These are phyloP conservation scores for Desmodesmus armatus DNA, from an alignment of 139 green algal genomes.

Conservation along the genomic window DNA sequence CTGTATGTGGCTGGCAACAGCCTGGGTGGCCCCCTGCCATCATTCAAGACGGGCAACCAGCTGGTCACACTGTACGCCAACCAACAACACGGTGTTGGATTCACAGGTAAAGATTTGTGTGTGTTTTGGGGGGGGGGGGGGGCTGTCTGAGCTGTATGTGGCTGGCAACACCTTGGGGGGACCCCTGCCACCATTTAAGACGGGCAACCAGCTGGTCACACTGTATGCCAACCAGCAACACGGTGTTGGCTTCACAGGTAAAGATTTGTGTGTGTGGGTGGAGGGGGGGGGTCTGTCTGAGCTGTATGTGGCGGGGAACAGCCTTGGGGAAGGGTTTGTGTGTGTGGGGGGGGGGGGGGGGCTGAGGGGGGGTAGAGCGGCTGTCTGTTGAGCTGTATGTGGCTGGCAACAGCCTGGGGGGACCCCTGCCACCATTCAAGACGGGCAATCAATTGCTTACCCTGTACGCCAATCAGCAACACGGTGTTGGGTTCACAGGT, in stretches of 20 bases:
- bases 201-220: neutral
- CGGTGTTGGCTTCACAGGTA: neutral
- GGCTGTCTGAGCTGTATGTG: conserved; percentile 18
- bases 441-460: neutral
- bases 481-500: neutral
- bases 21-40: neutral
- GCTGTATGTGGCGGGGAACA: neutral
- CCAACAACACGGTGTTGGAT: too few relatives aligned
- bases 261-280: too few relatives aligned
- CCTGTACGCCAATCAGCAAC: conserved; percentile 5
- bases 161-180: conserved; percentile 24
- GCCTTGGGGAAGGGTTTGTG: too few relatives aligned
- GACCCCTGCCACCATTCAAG: neutral
- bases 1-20: conserved; percentile 29
- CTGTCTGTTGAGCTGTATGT: neutral
- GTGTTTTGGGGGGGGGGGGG: too few relatives aligned
- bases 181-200: neutral
- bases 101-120: too few relatives aligned
- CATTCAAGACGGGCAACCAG: neutral
- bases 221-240: conserved; percentile 7
- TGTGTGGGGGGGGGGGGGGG: too few relatives aligned
- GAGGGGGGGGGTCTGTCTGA: neutral
- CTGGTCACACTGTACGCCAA: conserved; percentile 21
- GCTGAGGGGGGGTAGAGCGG: neutral
- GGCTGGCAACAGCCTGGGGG: conserved; percentile 22